Base-by-base conservation (phyloP, 1,284 basidiomycete genomes). In the Austroboletus niveus region DNA sequence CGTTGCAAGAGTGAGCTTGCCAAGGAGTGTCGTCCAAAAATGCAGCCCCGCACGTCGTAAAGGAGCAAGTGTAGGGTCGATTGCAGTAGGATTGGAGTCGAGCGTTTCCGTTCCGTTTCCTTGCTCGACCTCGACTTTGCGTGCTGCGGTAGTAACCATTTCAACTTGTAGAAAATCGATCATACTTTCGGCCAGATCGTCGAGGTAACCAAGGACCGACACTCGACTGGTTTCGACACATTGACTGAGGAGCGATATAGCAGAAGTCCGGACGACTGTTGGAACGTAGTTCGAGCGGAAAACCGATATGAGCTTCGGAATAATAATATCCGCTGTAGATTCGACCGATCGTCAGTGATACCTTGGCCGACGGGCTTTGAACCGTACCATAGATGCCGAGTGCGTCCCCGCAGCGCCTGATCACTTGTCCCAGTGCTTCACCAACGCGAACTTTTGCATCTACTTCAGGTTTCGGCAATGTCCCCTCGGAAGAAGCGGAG, bases 371-470 rank as follows among this genome's bases (percentile, higher is more conserved):
- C 43, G 17, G 9, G 22, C 8, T 7, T n/a, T 48, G 36, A 38
- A 38, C 42, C 84, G 57, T 60, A 92, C 93, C 81, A 65, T 91
- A 85, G 9, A 77, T 65, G 5, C 82, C 76, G 29, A 97, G 72
- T 0, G 87, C 78, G 35, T 82, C 80, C 8, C 89, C 93, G 50
- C 84, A 87, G 36, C 85, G 74, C 57, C 84, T 78, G 27, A 98
- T 84, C 1, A 95, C 86, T 56, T 88, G 82, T 5, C 82, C 82
- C 11, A 98, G 71, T 2, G 93, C 93, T 69, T 98, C 96, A 5
- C 94, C 96, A 4, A 98, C 74, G 11, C 94, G 77, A n/a, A 92
- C 75, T 17, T 86, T 75, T 53, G 79, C 75, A 64, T 98, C 92
- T 34, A 98, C 71, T 55, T 92, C 89, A 38, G 82, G 78, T 58